A percentile compares a stretch with the other conserved stretches of the same genome.
Evolutionary conservation across 768 basidiomycete genomes (phyloP).

Genomic region (Leccinum arenicola): DNA sequence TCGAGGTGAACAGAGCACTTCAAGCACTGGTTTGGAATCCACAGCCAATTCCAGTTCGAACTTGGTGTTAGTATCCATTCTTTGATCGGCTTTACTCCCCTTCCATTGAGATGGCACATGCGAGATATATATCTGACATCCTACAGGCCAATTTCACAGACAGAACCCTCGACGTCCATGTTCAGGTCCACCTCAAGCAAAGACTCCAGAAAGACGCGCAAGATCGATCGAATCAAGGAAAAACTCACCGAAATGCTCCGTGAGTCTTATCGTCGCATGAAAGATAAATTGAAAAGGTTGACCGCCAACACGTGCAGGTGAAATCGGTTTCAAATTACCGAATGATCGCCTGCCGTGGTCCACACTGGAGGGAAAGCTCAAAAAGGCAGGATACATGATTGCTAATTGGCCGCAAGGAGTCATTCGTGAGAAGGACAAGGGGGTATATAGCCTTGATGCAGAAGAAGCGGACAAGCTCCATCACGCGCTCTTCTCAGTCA

Average conservation of each 20-base stretch:
- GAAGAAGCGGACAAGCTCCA: no score
- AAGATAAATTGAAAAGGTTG: no score
- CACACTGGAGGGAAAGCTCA: no score
- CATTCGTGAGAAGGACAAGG: neutral
- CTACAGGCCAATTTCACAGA: no score
- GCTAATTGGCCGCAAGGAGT: neutral
- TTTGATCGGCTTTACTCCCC: neutral
- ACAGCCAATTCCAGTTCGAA: neutral
- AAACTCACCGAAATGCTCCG: neutral
- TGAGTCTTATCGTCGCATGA: neutral
- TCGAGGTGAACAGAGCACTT: neutral
- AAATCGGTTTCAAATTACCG: no score
- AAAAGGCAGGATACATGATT: neutral
- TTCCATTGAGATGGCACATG: neutral
- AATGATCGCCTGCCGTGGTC: no score
- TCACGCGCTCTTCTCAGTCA: no score
- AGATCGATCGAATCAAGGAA: neutral
- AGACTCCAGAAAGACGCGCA: neutral
- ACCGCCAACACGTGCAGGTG: no score
- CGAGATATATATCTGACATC: no score
- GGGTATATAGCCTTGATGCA: no score
- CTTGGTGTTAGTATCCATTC: neutral
- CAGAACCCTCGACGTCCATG: no score
- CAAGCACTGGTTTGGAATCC: neutral
- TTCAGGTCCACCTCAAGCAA: no score